These are phyloP conservation scores for Zhuliangozyma parablackwelliae DNA, from an alignment of 1,139 yeast species.

Conservation along the genomic window DNA sequence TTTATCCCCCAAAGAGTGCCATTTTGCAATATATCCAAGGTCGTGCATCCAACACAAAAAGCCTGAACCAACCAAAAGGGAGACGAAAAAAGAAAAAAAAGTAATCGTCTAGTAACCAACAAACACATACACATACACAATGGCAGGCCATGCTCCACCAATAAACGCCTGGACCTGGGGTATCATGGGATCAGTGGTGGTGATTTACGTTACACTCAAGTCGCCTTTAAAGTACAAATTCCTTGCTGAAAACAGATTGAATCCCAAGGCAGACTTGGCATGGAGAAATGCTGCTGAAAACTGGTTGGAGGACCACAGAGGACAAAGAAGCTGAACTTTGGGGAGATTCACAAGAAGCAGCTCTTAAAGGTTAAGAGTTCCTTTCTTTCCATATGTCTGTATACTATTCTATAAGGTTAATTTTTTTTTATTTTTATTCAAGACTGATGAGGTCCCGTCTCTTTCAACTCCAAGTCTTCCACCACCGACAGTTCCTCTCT, in stretches of 20 bases:
- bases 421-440: not conserved
- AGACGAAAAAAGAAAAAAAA: no score
- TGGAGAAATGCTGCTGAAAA: conserved; percentile 48
- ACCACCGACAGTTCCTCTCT: conserved; percentile 9
- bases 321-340: no score
- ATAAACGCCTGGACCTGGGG: no score
- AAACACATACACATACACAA: no score
- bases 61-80: no score
- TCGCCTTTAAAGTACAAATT: conserved; percentile 44
- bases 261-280: conserved; percentile 51
- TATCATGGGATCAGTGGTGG: conserved; percentile 39
- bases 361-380: no score
- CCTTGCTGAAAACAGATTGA: conserved; percentile 40
- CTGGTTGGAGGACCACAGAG: conserved; percentile 36
- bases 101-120: not conserved
- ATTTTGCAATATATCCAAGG: no score
- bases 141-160: no score
- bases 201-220: conserved; percentile 36
- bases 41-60: no score
- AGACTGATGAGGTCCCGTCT: conserved; percentile 3
- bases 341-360: not conserved
- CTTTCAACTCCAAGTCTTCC: conserved; percentile 19
- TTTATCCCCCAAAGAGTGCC: no score
- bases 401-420: not conserved
- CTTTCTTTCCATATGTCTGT: not conserved